Percentiles rank a stretch among this genome's conserved stretches.
phyloP scores from a whole-genome alignment of 1,139 yeast species.

The Taphrina pruni region DNA sequence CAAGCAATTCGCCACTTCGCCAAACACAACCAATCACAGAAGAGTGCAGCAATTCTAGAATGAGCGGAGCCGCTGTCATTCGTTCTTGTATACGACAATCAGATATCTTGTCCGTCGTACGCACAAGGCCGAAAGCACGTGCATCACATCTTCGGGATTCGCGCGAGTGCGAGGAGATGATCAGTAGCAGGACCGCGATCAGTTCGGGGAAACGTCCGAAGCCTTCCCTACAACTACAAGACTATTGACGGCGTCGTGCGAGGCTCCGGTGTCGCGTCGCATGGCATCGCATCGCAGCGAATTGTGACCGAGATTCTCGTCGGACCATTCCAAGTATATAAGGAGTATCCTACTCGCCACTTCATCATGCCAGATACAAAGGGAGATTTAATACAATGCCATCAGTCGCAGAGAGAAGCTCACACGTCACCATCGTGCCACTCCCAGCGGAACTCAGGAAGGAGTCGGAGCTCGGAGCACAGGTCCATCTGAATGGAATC shows the following conservation, averaged over 20 bases:
- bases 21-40: background rate
- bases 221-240: background rate
- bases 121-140: conserved; percentile 11
- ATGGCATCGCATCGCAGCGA: background rate
- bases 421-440: conserved; percentile 14
- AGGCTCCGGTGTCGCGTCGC: background rate
- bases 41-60: background rate
- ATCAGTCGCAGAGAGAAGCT: conserved; percentile 20
- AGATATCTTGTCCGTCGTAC: background rate
- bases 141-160: background rate
- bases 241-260: conserved; percentile 3
- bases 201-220: background rate
- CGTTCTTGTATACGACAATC: background rate
- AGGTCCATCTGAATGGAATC: conserved; percentile 18
- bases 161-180: conserved; percentile 7
- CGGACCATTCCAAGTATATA: background rate
- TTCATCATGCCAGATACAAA: background rate
- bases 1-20: conserved; percentile 5
- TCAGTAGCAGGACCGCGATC: conserved; percentile 1
- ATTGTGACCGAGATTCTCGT: background rate
- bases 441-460: conserved; percentile 5
- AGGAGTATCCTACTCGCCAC: background rate
- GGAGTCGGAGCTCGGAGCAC: conserved; percentile 25
- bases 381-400: conserved; percentile 5
- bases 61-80: conserved; percentile 3